Evolutionary conservation across 495 filamentous ascomycete genomes (phyloP).

Genomic region (Apiosordaria backusii): DNA sequence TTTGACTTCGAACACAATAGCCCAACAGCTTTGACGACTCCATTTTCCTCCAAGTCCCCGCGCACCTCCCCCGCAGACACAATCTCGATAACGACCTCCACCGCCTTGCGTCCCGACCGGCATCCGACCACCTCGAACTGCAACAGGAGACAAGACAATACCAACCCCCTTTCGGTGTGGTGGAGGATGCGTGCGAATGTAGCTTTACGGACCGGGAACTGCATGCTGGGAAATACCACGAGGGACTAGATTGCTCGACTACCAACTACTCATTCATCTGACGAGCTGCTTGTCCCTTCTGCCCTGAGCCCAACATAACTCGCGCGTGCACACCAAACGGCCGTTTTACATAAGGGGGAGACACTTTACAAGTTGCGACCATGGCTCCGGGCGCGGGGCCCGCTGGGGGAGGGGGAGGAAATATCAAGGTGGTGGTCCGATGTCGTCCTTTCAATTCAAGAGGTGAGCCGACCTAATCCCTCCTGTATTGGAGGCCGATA

Average conservation of each 20-base stretch:
- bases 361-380: conserved; percentile 16
- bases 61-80: background rate
- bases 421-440: conserved; percentile 99
- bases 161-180: background rate
- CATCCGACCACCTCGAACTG: conserved; percentile 1
- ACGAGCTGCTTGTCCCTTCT: background rate
- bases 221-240: conserved; percentile 22
- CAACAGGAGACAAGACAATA: conserved; percentile 5
- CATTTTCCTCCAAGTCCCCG: background rate
- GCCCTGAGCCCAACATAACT: background rate
- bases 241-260: conserved; percentile 12
- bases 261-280: background rate
- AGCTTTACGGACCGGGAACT: conserved; percentile 24
- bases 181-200: conserved; percentile 29
- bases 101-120: background rate
- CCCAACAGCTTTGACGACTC: background rate
- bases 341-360: background rate
- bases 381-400: conserved; percentile 63
- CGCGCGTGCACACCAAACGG: background rate
- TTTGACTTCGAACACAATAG: background rate
- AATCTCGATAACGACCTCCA: background rate
- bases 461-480: conserved; percentile 62
- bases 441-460: conserved; percentile 86
- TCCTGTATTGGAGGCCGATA: background rate
- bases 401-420: conserved; percentile 71